Evolutionary conservation across 768 basidiomycete genomes (phyloP).

Genomic region (Suillus clintonianus): DNA sequence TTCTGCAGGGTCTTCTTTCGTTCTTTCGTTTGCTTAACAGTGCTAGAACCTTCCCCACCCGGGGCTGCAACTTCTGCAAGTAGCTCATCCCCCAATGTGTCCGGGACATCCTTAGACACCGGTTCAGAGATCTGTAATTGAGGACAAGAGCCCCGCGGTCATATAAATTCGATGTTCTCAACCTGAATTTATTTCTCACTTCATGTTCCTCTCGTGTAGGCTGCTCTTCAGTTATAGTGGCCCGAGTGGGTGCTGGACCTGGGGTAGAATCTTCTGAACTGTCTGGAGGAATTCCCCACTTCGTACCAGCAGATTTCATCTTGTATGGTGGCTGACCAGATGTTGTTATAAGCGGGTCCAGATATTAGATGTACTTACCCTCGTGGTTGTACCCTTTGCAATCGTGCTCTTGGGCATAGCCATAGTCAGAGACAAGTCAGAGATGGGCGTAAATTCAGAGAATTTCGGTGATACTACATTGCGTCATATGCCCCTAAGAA

Average conservation of each 20-base stretch:
- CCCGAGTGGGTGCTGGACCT: neutral
- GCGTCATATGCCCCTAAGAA: neutral
- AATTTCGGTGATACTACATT: neutral
- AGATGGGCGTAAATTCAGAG: neutral
- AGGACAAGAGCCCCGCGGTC: neutral
- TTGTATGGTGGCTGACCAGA: constrained; percentile 1
- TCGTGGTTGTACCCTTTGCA: neutral
- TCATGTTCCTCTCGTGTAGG: too few species aligned
- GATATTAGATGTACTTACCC: neutral
- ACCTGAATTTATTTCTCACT: neutral
- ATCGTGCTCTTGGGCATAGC: neutral
- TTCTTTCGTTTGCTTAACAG: neutral
- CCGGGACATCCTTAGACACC: neutral
- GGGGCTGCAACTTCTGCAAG: neutral
- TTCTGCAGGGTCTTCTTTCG: neutral
- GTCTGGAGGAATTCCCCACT: neutral
- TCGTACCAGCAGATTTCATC: constrained; percentile 1
- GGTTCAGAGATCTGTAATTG: neutral
- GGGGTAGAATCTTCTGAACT: neutral
- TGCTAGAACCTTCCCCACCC: neutral
- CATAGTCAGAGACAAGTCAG: too few species aligned
- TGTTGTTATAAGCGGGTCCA: neutral
- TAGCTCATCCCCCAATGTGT: too few species aligned
- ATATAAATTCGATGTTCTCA: neutral
- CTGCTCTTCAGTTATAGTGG: neutral